Conservation (phyloP, 257 asterid species). For the Rauvolfia tetraphylla region DNA sequence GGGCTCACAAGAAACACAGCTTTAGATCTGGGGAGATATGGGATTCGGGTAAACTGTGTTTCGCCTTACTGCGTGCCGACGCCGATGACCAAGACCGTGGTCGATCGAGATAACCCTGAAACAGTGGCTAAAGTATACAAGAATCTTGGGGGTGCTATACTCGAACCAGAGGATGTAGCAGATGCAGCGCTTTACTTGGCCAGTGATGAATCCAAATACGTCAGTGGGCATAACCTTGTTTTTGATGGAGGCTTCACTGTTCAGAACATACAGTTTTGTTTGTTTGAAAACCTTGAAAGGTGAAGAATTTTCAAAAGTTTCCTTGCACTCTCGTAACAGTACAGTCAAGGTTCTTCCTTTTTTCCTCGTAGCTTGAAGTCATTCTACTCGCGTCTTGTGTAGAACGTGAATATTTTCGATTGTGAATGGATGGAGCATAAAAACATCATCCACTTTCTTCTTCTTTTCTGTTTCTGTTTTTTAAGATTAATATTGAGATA, state of each 20-base stretch:
- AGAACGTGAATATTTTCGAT: no score
- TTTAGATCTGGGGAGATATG: constrained; percentile 24
- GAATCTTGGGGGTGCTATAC: constrained; percentile 2
- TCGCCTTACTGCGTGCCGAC: constrained; percentile 24
- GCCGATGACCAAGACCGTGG: neutral
- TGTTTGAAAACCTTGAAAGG: neutral
- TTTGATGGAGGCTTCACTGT: constrained; percentile 25
- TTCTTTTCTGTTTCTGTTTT: no score
- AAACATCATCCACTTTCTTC: no score
- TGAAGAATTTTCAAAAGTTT: neutral
- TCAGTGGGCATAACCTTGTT: constrained; percentile 34
- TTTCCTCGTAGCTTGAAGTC: no score
- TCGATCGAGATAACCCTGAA: neutral
- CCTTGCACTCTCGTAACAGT: neutral
- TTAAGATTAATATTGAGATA: no score
- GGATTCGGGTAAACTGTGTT: constrained; percentile 30
- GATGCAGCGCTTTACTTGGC: constrained; percentile 30
- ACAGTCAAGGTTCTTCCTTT: neutral
- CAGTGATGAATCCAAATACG: constrained; percentile 28
- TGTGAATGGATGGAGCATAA: no score
- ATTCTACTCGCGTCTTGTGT: no score
- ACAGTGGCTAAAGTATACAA: neutral
- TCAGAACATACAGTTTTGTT: neutral
- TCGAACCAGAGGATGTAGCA: constrained; percentile 18
- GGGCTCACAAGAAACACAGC: constrained; percentile 30